Conservation (phyloP, 1,139 yeast genomes). For the Lizanozyma gosingica region DNA sequence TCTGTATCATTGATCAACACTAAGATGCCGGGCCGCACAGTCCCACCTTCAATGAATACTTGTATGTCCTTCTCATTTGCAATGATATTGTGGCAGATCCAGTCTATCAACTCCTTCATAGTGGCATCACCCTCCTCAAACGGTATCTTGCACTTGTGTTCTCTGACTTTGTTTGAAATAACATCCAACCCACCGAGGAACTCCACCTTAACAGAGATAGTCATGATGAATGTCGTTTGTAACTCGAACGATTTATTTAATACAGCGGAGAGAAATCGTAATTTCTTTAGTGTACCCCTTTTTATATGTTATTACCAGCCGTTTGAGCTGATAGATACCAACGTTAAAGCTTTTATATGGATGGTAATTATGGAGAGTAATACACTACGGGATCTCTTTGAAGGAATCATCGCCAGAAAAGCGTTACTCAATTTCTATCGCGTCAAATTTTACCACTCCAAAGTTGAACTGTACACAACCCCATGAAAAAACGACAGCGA, state of each 20-base stretch:
- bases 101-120: constrained; percentile 47
- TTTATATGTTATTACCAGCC: no score
- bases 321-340: no score
- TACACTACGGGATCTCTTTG: no score
- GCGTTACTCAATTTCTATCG: no score
- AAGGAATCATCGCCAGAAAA: no score
- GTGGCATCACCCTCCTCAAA: constrained; percentile 38
- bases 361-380: no score
- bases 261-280: no score
- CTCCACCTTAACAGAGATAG: not conserved
- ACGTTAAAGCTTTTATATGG: no score
- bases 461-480: no score
- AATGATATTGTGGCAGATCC: constrained; percentile 47
- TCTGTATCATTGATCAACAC: constrained; percentile 91
- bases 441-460: no score
- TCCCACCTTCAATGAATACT: constrained; percentile 74
- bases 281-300: no score
- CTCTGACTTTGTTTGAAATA: constrained; percentile 45
- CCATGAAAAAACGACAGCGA: no score
- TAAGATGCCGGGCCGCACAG: constrained; percentile 82
- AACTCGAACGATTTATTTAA: not conserved
- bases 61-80: constrained; percentile 55
- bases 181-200: constrained; percentile 61
- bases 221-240: not conserved
- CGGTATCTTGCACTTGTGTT: constrained; percentile 35